These are phyloP conservation scores for Boletus semigastroideus DNA, from an alignment of 1,284 basidiomycete species.

Conservation along the genomic window DNA sequence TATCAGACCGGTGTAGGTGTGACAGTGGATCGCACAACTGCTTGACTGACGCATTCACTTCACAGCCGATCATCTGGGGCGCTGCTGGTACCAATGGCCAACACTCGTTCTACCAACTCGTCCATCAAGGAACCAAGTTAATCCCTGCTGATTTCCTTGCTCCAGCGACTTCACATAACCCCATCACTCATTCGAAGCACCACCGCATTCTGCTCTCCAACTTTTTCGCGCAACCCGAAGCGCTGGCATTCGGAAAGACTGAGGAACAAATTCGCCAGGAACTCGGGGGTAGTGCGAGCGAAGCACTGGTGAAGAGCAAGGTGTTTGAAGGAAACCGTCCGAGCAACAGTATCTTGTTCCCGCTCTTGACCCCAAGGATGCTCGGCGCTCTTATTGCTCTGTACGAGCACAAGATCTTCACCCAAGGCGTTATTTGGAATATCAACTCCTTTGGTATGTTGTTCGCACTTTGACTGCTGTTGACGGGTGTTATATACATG, in stretches of 20 bases:
- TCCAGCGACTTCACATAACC: conserved; percentile 92
- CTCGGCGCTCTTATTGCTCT: conserved; percentile 89
- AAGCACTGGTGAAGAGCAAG: conserved; percentile 92
- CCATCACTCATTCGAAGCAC: conserved; percentile 82
- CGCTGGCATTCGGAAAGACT: conserved; percentile 96
- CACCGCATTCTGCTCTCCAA: conserved; percentile 97
- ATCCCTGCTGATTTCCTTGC: conserved; percentile 96
- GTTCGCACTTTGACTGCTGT: neutral
- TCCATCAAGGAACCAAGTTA: conserved; percentile 93
- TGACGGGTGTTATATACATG: conserved; percentile 5
- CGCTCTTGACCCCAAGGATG: conserved; percentile 85
- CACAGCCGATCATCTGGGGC: conserved; percentile 96
- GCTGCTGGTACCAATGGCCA: conserved; percentile 98
- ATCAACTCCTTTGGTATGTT: conserved; percentile 92
- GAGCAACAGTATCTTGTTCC: conserved; percentile 96
- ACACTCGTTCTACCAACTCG: conserved; percentile 98
- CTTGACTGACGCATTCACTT: conserved; percentile 8
- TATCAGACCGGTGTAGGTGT: conserved; percentile 91
- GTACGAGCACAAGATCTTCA: conserved; percentile 99
- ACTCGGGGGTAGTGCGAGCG: conserved; percentile 73
- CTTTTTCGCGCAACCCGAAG: conserved; percentile 98
- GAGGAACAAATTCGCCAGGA: conserved; percentile 88
- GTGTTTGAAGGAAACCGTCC: conserved; percentile 98
- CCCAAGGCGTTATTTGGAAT: conserved; percentile 95
- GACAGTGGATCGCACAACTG: neutral